Conservation (phyloP, 2,329 filamentous ascomycete species). For the Verticillium isaacii region DNA sequence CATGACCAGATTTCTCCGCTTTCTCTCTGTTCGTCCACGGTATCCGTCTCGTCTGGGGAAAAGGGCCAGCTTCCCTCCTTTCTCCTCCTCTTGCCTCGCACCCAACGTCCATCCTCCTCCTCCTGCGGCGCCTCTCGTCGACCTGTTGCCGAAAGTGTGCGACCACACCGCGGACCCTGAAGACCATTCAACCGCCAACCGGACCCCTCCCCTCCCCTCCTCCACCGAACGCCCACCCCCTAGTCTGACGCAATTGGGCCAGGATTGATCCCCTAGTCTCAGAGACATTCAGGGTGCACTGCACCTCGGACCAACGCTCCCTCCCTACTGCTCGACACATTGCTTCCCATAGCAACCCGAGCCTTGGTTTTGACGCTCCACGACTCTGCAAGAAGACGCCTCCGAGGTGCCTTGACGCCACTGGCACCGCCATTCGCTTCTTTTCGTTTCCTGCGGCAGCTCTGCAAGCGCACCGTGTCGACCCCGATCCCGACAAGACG, state of each 20-base stretch:
- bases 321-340: background rate
- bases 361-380: background rate
- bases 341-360: background rate
- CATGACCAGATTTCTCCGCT: background rate
- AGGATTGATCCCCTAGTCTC: background rate
- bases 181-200: background rate
- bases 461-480: background rate
- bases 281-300: background rate
- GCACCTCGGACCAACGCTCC: background rate
- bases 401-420: background rate
- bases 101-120: background rate
- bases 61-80: background rate
- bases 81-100: background rate
- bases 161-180: background rate
- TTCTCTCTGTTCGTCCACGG: background rate
- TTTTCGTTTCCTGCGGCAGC: background rate
- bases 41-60: background rate
- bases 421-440: background rate
- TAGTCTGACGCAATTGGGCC: background rate
- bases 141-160: background rate
- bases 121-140: background rate
- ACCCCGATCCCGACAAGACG: background rate
- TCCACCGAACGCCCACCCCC: background rate
- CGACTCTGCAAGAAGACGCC: background rate
- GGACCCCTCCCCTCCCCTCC: background rate